These are phyloP conservation scores for Candida suzukii DNA, from an alignment of 805 yeast species.

Conservation along the genomic window DNA sequence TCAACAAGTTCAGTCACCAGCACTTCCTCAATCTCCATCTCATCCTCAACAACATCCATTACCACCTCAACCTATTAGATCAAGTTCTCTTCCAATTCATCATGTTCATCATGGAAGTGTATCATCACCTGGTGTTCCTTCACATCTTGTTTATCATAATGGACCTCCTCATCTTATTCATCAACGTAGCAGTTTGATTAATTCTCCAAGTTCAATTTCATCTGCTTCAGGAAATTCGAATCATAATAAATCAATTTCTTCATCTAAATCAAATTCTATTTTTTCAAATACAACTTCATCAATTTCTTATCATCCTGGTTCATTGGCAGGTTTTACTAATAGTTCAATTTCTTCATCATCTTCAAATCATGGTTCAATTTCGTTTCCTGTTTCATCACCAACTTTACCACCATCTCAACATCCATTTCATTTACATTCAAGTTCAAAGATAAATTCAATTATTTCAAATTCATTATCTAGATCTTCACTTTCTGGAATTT, in stretches of 20 bases:
- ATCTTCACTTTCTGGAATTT: not conserved
- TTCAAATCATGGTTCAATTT: not conserved
- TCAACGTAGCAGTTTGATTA: conserved; percentile 1
- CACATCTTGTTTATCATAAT: not conserved
- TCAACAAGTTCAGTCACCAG: not conserved
- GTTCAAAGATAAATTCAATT: not conserved
- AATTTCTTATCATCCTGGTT: conserved; percentile 3
- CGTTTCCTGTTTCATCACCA: conserved; percentile 24
- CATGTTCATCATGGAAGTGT: not conserved
- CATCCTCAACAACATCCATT: conserved; percentile 1
- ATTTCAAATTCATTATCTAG: not conserved
- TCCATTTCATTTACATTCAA: conserved; percentile 1
- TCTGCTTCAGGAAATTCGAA: not conserved
- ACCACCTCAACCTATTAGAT: conserved; percentile 1
- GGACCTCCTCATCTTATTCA: not conserved
- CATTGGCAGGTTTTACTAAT: conserved; percentile 2
- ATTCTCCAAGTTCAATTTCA: conserved; percentile 13
- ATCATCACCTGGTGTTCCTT: not conserved
- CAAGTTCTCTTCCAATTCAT: not conserved
- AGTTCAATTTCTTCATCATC: conserved; percentile 27
- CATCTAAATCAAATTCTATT: conserved; percentile 24
- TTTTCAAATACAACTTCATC: conserved; percentile 15
- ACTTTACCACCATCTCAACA: conserved; percentile 6
- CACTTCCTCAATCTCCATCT: not conserved
- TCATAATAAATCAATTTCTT: not conserved